Evolutionary conservation across 495 filamentous ascomycete species (phyloP), one percentile per base, ranked within the genome.

Genomic region (Penicillium argentinense): DNA sequence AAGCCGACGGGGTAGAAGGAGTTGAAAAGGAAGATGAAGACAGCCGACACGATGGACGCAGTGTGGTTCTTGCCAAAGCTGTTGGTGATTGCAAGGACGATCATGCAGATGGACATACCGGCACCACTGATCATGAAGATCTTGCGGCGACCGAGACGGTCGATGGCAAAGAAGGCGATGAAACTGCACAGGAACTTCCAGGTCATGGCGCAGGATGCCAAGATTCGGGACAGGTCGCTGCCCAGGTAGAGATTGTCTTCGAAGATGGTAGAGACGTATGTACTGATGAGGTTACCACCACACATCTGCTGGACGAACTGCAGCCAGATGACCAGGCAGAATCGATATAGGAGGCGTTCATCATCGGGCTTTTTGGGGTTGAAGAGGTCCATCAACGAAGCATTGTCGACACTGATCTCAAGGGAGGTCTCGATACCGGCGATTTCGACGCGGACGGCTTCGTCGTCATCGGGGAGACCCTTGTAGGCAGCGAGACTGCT

Each of bases 21-120:
- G 59, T 80, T 81, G 67, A 81, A 84, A 19, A 84, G 62, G 63
- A 81, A 80, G 39, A 84, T 72, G 54, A 80, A 82, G 17, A 74
- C 69, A 1, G 73, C 76, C 1, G 76, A 71, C 1, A 62, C 68
- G 30, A 79, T 54, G 13, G 60, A 62, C 19, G 63, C 53, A n/a
- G 37, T 17, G 33, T 64, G 34, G 58, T 68, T 71, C 40, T 55
- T 28, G 47, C 60, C 47, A 49, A 72, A 60, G 44, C 63, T 64
- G 16, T 62, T 68, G 14, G 69, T 68, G 39, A 74, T 53, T 13
- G 76, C 69, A 24, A 81, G 64, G 18, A 72, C 69, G 0, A 71
- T 54, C 74, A 77, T 77, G 45, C 71, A 75, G 18, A 65, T 22
- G 12, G 56, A 61, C 65, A 78, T 77, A 25, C 77, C 79, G 2